Conservation (phyloP, 768 basidiomycete genomes). For the Naematelia encephala region DNA sequence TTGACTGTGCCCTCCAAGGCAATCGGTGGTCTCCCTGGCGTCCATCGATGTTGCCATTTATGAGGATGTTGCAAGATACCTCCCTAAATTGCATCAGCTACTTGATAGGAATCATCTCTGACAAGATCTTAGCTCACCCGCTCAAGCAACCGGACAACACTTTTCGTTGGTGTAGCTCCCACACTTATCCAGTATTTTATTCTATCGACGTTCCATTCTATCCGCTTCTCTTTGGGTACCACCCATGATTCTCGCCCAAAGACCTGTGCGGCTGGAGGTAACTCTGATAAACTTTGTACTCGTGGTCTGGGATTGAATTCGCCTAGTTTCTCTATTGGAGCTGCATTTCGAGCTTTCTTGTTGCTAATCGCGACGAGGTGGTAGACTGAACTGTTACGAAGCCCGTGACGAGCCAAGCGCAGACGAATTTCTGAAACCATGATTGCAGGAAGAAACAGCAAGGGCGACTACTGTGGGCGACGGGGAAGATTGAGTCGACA, state of each 20-base stretch:
- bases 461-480: too few relatives aligned
- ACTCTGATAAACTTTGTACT: constrained; percentile 12
- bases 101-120: background rate
- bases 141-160: constrained; percentile 72
- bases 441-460: too few relatives aligned
- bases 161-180: constrained; percentile 76
- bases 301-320: constrained; percentile 67
- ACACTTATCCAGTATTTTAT: constrained; percentile 84
- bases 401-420: constrained; percentile 78
- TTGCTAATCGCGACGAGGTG: constrained; percentile 81
- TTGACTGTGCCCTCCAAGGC: background rate
- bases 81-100: constrained; percentile 21
- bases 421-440: constrained; percentile 59
- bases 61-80: constrained; percentile 38
- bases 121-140: constrained; percentile 58
- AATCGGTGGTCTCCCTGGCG: constrained; percentile 2
- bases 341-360: constrained; percentile 69
- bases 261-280: constrained; percentile 48
- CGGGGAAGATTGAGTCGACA: too few relatives aligned
- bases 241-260: constrained; percentile 52
- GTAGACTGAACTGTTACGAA: constrained; percentile 68
- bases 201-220: constrained; percentile 87
- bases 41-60: constrained; percentile 42
- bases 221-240: constrained; percentile 57
- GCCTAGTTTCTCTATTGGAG: constrained; percentile 82